Base-by-base conservation (phyloP, 2,329 filamentous ascomycete species). In the Sarocladiaceae sp. region DNA sequence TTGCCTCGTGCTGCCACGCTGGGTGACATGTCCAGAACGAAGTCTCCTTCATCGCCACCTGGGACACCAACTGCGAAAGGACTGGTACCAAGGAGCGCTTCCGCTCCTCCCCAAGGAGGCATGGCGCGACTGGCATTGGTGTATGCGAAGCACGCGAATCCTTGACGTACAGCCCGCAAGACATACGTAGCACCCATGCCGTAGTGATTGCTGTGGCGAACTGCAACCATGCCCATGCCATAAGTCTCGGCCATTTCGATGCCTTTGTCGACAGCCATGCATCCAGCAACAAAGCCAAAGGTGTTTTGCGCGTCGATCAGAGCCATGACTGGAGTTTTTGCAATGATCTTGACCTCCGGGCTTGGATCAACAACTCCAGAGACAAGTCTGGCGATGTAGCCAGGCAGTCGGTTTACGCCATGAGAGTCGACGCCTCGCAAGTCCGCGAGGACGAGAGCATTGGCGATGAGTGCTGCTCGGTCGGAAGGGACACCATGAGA, bases 11-110 rank as follows among this genome's bases (percentile, higher is more conserved):
- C 83, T 0, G 81, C 82, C 3, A 86, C 71, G 1, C 72, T 78
- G 0, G 82, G 83, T 3, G 82, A 80, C 82, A 86, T 85, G 58
- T 86, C 83, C n/a, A 87, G 63, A 42, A 86, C 52, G 42, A 59
- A 63, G 20, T 56, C 51, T 3, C 78, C 81, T 40, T 71, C 69
- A 53, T 70, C 71, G 1, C 77, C 78, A 20, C 80, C 80, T 73
- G 77, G 83, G 4, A 75, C 77, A 2, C 79, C 79, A 40, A 83
- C 66, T 1, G 81, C 82, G 2, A 68, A 62, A 0, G 65, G 65
- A 25, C 52, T 57, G 1, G 63, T 64, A 6, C 65, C 65, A 56
- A 68, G 59, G 17, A 68, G 52, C 39, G 63, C 59, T 39, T 60
- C 58, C 28, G 55, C 58, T 1, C 62, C 63, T 13, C 67, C 67